Conservation (phyloP, 371 early-diverging fungal species). For the Enteropsectra breve region DNA sequence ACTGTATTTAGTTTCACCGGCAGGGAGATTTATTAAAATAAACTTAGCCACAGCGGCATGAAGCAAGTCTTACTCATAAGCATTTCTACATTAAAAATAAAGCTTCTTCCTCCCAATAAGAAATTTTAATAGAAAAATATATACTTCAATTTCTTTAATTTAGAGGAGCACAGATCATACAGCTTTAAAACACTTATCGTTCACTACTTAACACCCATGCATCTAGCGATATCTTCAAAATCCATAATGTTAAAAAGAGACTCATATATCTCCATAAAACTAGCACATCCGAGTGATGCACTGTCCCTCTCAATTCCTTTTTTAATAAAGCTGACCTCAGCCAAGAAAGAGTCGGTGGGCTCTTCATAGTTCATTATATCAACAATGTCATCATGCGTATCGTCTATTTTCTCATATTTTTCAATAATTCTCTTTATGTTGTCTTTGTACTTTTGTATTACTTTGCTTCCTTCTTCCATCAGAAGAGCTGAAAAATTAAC, state of each 20-base stretch:
- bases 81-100: too few relatives aligned
- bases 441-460: conserved; percentile 11
- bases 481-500: too few relatives aligned
- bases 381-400: neutral
- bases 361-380: neutral
- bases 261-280: neutral
- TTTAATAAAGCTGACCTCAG: conserved; percentile 5
- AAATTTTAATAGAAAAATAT: neutral
- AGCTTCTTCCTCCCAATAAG: too few relatives aligned
- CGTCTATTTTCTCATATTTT: neutral
- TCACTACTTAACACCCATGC: too few relatives aligned
- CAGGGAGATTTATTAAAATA: too few relatives aligned
- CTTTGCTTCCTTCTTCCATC: too few relatives aligned
- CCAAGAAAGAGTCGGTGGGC: neutral
- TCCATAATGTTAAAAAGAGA: neutral
- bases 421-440: conserved; percentile 1
- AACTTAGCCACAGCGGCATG: too few relatives aligned
- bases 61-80: too few relatives aligned
- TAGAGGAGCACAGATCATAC: neutral
- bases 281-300: neutral
- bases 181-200: neutral
- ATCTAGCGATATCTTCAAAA: neutral
- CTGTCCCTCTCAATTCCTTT: neutral
- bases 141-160: neutral
- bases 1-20: neutral